These are phyloP conservation scores for Epichloe baconii DNA, from an alignment of 2,329 filamentous ascomycete species.

Conservation along the genomic window DNA sequence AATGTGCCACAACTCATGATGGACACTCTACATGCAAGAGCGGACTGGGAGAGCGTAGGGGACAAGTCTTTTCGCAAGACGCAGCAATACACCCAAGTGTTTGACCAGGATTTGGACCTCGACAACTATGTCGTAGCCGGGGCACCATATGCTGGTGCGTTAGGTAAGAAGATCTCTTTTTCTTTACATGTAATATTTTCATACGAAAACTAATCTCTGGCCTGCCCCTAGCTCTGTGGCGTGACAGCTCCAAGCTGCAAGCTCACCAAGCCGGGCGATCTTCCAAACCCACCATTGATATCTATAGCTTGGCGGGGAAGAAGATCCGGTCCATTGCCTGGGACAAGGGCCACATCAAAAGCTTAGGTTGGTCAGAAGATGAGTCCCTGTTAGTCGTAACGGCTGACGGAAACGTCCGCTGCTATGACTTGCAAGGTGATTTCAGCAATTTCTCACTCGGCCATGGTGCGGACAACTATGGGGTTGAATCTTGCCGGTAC, in stretches of 20 bases:
- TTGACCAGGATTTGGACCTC: conserved; percentile 84
- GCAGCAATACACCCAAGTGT: conserved; percentile 83
- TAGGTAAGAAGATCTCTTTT: conserved; percentile 52
- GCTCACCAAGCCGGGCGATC: conserved; percentile 60
- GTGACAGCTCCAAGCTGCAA: conserved; percentile 74
- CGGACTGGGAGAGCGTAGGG: conserved; percentile 88
- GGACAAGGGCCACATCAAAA: conserved; percentile 80
- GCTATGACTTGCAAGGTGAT: conserved; percentile 86
- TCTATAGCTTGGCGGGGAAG: conserved; percentile 88
- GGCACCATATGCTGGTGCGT: conserved; percentile 83
- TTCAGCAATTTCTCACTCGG: conserved; percentile 91
- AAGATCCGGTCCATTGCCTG: conserved; percentile 75
- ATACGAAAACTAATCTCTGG: neutral
- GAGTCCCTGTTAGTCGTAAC: conserved; percentile 83
- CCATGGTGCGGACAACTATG: conserved; percentile 75
- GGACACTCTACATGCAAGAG: conserved; percentile 54
- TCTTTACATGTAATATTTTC: neutral
- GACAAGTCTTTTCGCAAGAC: conserved; percentile 93
- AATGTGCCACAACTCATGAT: conserved; percentile 22
- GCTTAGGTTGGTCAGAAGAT: conserved; percentile 91
- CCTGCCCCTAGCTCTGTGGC: conserved; percentile 58
- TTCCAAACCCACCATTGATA: conserved; percentile 74
- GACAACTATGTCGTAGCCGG: conserved; percentile 88
- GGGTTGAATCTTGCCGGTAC: conserved; percentile 68
- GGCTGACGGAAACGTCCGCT: conserved; percentile 78